These are phyloP conservation scores for Salvia rosmarinus DNA, from an alignment of 257 asterid species.

Conservation along the genomic window DNA sequence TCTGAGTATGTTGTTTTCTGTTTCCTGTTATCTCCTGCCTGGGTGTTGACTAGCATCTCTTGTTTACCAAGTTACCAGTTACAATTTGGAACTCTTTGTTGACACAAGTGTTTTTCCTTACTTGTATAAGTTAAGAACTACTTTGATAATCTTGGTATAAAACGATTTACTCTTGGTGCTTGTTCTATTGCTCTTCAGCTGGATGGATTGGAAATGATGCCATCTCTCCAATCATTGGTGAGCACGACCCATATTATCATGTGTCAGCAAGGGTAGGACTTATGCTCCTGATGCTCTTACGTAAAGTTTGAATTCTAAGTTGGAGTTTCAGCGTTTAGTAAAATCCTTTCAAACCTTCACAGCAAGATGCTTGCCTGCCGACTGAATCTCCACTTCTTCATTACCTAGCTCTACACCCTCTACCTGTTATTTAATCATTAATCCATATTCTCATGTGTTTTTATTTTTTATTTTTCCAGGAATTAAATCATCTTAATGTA, in stretches of 20 bases:
- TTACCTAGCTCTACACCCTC: neutral
- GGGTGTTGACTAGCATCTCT: neutral
- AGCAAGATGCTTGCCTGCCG: slow-evolving; percentile 1
- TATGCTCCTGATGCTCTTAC: slow-evolving; percentile 26
- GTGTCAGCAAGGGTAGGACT: slow-evolving; percentile 84
- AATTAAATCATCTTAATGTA: slow-evolving; percentile 80
- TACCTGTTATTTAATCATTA: slow-evolving; percentile 9
- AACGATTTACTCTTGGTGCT: slow-evolving; percentile 10
- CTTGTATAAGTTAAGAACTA: neutral
- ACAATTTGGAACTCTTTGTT: slow-evolving; percentile 6
- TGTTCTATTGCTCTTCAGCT: slow-evolving; percentile 55
- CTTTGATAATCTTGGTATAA: neutral
- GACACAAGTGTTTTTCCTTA: slow-evolving; percentile 10
- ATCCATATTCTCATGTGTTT: slow-evolving; percentile 18
- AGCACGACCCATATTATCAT: slow-evolving; percentile 83
- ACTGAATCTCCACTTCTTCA: neutral
- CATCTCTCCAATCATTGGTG: slow-evolving; percentile 95
- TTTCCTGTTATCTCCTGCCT: slow-evolving; percentile 9
- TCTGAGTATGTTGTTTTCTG: neutral
- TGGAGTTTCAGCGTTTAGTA: slow-evolving; percentile 9
- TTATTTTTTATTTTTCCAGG: slow-evolving; percentile 55
- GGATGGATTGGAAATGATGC: slow-evolving; percentile 98
- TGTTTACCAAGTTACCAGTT: neutral
- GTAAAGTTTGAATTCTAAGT: slow-evolving; percentile 13
- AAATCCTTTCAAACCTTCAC: slow-evolving; percentile 12